These are phyloP conservation scores for Ophiocordyceps sinensis DNA, from an alignment of 2,329 filamentous ascomycete genomes.

Conservation along the genomic window DNA sequence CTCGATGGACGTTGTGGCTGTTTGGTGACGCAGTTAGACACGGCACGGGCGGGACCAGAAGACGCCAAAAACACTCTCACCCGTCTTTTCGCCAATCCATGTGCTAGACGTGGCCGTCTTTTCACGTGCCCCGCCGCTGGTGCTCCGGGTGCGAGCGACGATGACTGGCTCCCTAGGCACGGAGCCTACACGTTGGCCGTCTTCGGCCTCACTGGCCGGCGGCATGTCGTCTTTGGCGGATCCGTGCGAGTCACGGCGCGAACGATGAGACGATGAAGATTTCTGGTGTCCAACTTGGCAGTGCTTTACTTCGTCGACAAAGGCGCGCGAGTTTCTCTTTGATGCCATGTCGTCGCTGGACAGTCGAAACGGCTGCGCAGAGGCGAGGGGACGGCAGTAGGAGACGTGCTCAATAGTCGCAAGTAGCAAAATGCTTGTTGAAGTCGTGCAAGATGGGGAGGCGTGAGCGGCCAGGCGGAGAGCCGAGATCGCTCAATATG, in stretches of 20 bases:
- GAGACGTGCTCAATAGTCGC: too few relatives aligned
- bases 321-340: slow-evolving; percentile 10
- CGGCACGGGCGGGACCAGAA: not conserved
- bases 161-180: slow-evolving; percentile 6
- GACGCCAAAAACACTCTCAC: slow-evolving; percentile 1
- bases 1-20: not conserved
- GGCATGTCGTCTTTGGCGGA: slow-evolving; percentile 13
- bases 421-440: too few relatives aligned
- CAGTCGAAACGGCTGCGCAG: too few relatives aligned
- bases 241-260: slow-evolving; percentile 15
- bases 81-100: not conserved
- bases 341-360: slow-evolving; percentile 6
- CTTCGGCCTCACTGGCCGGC: slow-evolving; percentile 9
- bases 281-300: slow-evolving; percentile 4
- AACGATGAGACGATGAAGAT: slow-evolving; percentile 10
- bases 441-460: too few relatives aligned
- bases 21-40: not conserved
- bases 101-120: not conserved
- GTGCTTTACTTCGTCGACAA: slow-evolving; percentile 7
- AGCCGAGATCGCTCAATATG: too few relatives aligned
- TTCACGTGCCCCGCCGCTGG: not conserved
- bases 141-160: slow-evolving; percentile 8
- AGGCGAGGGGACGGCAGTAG: too few relatives aligned
- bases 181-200: slow-evolving; percentile 6
- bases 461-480: too few relatives aligned